These are phyloP conservation scores for Agrocybe praecox DNA, from an alignment of 768 basidiomycete species.

Conservation along the genomic window DNA sequence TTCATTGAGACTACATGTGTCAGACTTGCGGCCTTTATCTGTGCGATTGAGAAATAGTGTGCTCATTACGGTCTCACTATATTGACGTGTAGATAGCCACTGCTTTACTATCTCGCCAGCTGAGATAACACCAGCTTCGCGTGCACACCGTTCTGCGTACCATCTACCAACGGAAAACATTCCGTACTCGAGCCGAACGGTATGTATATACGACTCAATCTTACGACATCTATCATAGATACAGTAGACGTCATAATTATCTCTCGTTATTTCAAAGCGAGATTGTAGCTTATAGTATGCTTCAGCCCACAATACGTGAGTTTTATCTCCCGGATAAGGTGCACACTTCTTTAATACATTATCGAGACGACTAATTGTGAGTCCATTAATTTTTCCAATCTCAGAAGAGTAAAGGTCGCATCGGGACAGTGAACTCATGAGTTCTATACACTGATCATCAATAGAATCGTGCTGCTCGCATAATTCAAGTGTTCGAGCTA, in stretches of 20 bases:
- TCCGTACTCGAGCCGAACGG: not conserved
- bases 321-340: slow-evolving; percentile 3
- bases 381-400: not conserved
- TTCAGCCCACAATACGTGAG: not conserved
- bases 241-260: not conserved
- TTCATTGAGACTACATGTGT: too few species aligned
- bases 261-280: not conserved
- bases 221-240: not conserved
- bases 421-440: not conserved
- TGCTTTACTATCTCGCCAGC: not conserved
- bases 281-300: not conserved
- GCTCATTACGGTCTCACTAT: not conserved
- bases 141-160: slow-evolving; percentile 5
- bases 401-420: not conserved
- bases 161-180: slow-evolving; percentile 7
- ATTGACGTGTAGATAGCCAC: not conserved
- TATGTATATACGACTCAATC: not conserved
- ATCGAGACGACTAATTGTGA: not conserved
- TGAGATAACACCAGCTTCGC: not conserved
- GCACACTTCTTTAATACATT: not conserved
- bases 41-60: too few species aligned
- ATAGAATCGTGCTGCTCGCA: not conserved
- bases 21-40: too few species aligned
- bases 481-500: not conserved
- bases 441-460: not conserved